phyloP scores from a whole-genome alignment of 1,139 yeast genomes.

The Ashbya aceris region DNA sequence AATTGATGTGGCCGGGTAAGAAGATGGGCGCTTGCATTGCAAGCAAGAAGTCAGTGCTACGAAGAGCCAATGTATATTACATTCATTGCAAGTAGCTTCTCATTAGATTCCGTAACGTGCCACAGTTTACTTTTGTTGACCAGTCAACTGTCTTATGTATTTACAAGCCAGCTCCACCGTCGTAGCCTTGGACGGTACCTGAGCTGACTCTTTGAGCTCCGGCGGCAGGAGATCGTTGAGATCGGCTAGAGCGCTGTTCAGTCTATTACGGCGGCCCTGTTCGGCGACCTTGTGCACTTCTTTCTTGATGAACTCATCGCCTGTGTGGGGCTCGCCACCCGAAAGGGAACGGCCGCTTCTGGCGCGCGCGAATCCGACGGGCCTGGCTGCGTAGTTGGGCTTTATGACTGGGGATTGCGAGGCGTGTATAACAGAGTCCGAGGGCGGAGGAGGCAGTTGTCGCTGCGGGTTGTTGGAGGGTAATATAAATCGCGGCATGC shows the following conservation, averaged over 20 bases:
- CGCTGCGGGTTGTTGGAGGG: conserved; percentile 18
- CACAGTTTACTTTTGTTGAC: conserved; percentile 6
- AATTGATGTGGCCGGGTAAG: not conserved
- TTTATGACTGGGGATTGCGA: conserved; percentile 27
- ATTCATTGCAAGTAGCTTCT: too few relatives aligned
- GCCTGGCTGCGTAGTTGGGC: conserved; percentile 9
- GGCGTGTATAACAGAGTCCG: conserved; percentile 16
- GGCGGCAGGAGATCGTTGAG: conserved; percentile 62
- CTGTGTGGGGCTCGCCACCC: conserved; percentile 10
- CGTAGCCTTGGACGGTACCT: conserved; percentile 78
- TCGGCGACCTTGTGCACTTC: conserved; percentile 91
- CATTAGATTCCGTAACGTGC: not conserved
- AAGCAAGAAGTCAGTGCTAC: too few relatives aligned
- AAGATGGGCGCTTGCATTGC: too few relatives aligned
- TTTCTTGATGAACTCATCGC: conserved; percentile 37
- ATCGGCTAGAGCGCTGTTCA: conserved; percentile 78
- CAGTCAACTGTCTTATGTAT: conserved; percentile 46
- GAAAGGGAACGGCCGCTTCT: not conserved
- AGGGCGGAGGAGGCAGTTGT: conserved; percentile 3
- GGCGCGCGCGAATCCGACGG: not conserved
- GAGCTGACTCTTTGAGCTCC: conserved; percentile 45
- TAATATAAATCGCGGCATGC: conserved; percentile 21
- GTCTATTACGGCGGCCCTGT: conserved; percentile 88
- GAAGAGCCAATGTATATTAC: too few relatives aligned
- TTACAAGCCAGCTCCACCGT: conserved; percentile 83